Evolutionary conservation across 192 early-diverging fungal genomes (phyloP).

Genomic region (Rhizophagus clarus): DNA sequence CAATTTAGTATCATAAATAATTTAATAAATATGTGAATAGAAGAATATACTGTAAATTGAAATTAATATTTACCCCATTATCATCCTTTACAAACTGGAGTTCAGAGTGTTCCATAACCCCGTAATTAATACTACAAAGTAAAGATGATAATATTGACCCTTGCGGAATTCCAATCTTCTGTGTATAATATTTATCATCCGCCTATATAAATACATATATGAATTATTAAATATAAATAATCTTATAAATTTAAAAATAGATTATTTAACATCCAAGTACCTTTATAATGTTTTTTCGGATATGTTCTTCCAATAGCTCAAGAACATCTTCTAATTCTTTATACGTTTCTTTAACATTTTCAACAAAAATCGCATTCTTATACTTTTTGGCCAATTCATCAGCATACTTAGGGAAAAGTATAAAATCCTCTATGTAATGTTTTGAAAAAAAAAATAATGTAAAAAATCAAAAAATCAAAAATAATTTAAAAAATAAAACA

Average conservation of each 20-base stretch:
- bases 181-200: constrained; percentile 4
- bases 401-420: not conserved
- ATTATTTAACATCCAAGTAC: not conserved
- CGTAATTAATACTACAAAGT: constrained; percentile 11
- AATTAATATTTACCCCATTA: constrained; percentile 1
- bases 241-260: not conserved
- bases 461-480: not conserved
- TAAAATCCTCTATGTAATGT: not conserved
- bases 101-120: not conserved
- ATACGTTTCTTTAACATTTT: not conserved
- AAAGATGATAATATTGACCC: constrained; percentile 14
- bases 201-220: not conserved
- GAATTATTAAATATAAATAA: not conserved
- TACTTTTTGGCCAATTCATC: not conserved
- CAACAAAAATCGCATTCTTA: constrained; percentile 1
- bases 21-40: not conserved
- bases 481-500: not conserved
- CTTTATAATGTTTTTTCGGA: not conserved
- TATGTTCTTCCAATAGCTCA: not conserved
- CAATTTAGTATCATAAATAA: no score
- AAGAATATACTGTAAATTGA: not conserved
- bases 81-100: not conserved
- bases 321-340: not conserved
- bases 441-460: not conserved
- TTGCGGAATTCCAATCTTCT: constrained; percentile 7